Evolutionary conservation across 1,284 basidiomycete species (phyloP).

Genomic region (Fomitiporia mediterranea): DNA sequence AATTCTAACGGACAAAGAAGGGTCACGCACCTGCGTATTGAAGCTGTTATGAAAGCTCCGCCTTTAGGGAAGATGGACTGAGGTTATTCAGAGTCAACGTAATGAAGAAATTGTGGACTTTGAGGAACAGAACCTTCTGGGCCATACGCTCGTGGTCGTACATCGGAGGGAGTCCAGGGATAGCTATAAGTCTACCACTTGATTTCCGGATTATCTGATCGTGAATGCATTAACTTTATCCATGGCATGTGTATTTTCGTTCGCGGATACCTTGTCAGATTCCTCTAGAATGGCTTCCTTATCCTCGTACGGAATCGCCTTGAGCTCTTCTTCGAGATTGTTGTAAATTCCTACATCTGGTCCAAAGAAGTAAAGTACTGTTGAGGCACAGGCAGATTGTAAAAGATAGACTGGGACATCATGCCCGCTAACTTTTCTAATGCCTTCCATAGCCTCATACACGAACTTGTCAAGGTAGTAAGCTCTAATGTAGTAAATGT

Average conservation of each 20-base stretch:
- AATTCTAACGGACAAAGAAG: neutral
- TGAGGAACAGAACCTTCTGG: neutral
- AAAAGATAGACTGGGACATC: constrained; percentile 9
- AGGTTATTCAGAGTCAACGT: neutral
- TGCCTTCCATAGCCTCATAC: constrained; percentile 1
- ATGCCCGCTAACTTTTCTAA: constrained; percentile 1
- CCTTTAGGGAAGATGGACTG: neutral
- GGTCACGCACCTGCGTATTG: neutral
- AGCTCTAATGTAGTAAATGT: neutral
- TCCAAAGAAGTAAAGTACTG: neutral
- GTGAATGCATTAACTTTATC: neutral
- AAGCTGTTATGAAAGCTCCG: neutral
- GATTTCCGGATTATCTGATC: constrained; percentile 1
- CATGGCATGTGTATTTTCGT: neutral
- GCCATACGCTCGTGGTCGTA: constrained; percentile 10
- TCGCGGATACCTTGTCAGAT: neutral
- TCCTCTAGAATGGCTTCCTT: neutral
- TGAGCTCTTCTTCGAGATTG: constrained; percentile 6
- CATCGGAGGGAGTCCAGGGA: constrained; percentile 11
- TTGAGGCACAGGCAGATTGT: neutral
- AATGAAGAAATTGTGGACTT: too few species aligned
- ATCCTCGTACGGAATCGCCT: neutral
- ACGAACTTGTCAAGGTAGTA: neutral
- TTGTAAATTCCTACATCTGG: neutral
- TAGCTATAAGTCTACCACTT: neutral